These are phyloP conservation scores for Panellus pusillus DNA, from an alignment of 768 basidiomycete genomes.

Conservation along the genomic window DNA sequence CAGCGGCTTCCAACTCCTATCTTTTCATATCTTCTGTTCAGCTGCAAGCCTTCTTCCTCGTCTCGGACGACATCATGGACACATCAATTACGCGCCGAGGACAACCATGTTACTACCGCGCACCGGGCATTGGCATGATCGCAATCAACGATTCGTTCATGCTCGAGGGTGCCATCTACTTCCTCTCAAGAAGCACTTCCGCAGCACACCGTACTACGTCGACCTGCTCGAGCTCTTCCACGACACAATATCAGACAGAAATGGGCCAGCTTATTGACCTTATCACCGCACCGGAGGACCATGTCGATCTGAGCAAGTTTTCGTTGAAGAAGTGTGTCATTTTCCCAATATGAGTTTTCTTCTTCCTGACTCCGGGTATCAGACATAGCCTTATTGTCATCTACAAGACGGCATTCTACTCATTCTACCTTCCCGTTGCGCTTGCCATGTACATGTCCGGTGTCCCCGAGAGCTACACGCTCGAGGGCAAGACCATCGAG, in stretches of 20 bases:
- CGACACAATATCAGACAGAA: slow-evolving; percentile 90
- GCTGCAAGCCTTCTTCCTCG: slow-evolving; percentile 98
- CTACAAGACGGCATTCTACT: slow-evolving; percentile 98
- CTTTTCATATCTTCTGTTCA: slow-evolving; percentile 28
- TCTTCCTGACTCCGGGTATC: not conserved
- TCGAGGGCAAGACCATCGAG: slow-evolving; percentile 32
- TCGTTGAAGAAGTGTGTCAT: slow-evolving; percentile 71
- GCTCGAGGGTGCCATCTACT: slow-evolving; percentile 93
- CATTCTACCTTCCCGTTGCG: slow-evolving; percentile 97
- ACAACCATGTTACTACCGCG: slow-evolving; percentile 93
- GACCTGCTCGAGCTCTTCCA: slow-evolving; percentile 91
- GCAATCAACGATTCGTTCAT: slow-evolving; percentile 97
- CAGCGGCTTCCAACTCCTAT: not conserved
- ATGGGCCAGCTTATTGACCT: slow-evolving; percentile 96
- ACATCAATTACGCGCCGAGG: slow-evolving; percentile 87
- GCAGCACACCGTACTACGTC: slow-evolving; percentile 76
- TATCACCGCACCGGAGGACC: slow-evolving; percentile 91
- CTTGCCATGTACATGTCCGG: slow-evolving; percentile 82
- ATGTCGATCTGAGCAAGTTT: slow-evolving; percentile 85
- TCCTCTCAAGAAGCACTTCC: slow-evolving; percentile 88
- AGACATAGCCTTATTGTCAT: slow-evolving; percentile 92
- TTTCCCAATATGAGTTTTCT: not conserved
- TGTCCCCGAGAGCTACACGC: slow-evolving; percentile 52
- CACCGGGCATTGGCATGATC: slow-evolving; percentile 66
- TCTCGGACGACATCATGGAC: slow-evolving; percentile 98